Percentiles rank a stretch among this genome's conserved stretches.
Conservation (phyloP, 495 filamentous ascomycete species). For the Neurospora intermedia region DNA sequence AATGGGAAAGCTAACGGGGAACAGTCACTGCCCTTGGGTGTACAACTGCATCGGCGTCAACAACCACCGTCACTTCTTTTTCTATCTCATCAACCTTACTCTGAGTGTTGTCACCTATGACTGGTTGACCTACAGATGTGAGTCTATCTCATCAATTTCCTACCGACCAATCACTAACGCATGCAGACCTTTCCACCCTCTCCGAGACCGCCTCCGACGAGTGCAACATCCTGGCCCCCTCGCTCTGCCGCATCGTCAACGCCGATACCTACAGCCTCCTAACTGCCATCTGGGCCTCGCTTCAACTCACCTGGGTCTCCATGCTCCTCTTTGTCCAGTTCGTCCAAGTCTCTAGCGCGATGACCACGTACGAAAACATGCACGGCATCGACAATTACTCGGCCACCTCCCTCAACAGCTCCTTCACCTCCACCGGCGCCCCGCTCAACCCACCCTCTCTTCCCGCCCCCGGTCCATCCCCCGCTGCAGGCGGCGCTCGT, state of each 20-base stretch:
- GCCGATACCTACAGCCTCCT: slow-evolving; percentile 77
- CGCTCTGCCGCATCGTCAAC: slow-evolving; percentile 60
- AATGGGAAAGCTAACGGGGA: slow-evolving; percentile 27
- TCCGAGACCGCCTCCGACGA: slow-evolving; percentile 26
- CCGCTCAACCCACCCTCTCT: slow-evolving; percentile 45
- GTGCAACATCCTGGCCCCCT: slow-evolving; percentile 67
- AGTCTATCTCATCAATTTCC: slow-evolving; percentile 9
- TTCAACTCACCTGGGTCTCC: slow-evolving; percentile 87
- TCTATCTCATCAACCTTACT: slow-evolving; percentile 72
- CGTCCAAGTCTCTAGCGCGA: slow-evolving; percentile 77
- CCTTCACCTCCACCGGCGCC: slow-evolving; percentile 67
- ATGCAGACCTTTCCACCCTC: slow-evolving; percentile 23
- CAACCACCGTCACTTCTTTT: slow-evolving; percentile 89
- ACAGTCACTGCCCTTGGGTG: slow-evolving; percentile 94
- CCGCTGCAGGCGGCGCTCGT: slow-evolving; percentile 17
- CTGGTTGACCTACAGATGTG: slow-evolving; percentile 32
- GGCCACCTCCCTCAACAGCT: slow-evolving; percentile 60
- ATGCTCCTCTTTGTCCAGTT: slow-evolving; percentile 93
- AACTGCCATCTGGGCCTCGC: slow-evolving; percentile 60
- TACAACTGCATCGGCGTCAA: slow-evolving; percentile 92
- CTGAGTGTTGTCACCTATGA: slow-evolving; percentile 59
- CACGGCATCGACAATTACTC: slow-evolving; percentile 48
- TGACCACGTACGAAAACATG: slow-evolving; percentile 97
- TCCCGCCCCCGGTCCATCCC: slow-evolving; percentile 26
- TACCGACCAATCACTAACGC: not conserved